Evolutionary conservation across 225 moss, liverwort and hornwort species (phyloP).

Genomic region (Antitrichia curtipendula): DNA sequence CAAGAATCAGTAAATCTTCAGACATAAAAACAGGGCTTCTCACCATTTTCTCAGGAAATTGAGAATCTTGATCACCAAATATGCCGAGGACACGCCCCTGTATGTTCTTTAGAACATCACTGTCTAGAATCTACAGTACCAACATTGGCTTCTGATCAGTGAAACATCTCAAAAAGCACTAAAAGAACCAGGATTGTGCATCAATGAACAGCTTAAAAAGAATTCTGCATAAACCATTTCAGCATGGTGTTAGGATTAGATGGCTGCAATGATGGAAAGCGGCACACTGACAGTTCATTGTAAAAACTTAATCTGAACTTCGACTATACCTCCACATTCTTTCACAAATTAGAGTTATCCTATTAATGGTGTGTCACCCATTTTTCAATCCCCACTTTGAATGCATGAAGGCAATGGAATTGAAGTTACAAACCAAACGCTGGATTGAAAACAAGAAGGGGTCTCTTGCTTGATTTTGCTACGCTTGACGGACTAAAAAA

Average conservation of each 20-base stretch:
- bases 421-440: neutral
- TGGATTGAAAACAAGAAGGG: neutral
- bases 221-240: neutral
- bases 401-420: neutral
- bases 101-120: constrained; percentile 9
- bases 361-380: neutral
- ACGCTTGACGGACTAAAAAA: neutral
- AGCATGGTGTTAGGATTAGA: neutral
- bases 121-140: constrained; percentile 19
- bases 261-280: neutral
- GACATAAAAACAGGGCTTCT: neutral
- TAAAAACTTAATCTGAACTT: neutral
- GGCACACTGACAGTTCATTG: neutral
- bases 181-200: neutral
- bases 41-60: constrained; percentile 32
- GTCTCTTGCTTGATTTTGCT: neutral
- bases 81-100: constrained; percentile 31
- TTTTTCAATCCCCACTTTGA: neutral
- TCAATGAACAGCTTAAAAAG: neutral
- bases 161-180: neutral
- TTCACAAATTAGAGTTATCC: neutral
- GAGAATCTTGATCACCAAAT: constrained; percentile 30
- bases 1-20: neutral
- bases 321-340: neutral
- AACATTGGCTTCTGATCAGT: neutral